Base-by-base conservation (phyloP, 2,329 filamentous ascomycete species). In the Myriangium duriaei region DNA sequence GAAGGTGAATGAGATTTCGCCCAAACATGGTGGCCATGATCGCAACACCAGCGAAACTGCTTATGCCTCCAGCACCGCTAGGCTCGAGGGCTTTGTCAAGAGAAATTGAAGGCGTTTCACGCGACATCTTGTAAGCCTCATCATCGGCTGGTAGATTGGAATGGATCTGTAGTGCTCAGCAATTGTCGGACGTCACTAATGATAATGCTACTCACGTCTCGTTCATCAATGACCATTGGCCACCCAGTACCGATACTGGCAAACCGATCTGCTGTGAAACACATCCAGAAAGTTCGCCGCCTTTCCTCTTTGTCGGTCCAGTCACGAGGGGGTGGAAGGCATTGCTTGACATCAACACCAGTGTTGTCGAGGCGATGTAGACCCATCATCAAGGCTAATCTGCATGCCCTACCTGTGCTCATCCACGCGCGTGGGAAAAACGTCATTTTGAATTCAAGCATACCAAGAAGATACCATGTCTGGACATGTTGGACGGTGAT, bases 401-500 rank as follows among this genome's bases (percentile, higher is more conserved):
- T 74, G n/a, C 80, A 74, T 4, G 81, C 81, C 44, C 82, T 71
- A 14, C 88, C 91, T 2, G 83, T 80, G 48, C 83, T 95, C 63
- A 94, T 76, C 91, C 91, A 96, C 1, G 91, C 91, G 47, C 91
- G 70, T 1, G 91, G 88, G 50, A 96, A 96, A 57, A 86, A 92
- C 83, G 96, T 94, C 71, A 83, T 81, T 62, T 88, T 94, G 67
- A 95, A 96, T 58, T 98, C 91, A 51, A 93, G 95, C 1, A 73
- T 76, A 4, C 78, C 74, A 33, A 92, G 68, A 13, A 96, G 64
- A 16, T 77, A 67, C 70, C 92, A 92, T 1, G 83, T 76, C 57
- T 98, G 91, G 35, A 80, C 82, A 57, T 94, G 84, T 11, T 80
- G 79, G 18, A 95, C 68, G 1, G 81, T 88, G 47, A 95, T 81